These are phyloP conservation scores for Carex pumila DNA, from an alignment of 176 grass and related monocot genomes.

Conservation along the genomic window DNA sequence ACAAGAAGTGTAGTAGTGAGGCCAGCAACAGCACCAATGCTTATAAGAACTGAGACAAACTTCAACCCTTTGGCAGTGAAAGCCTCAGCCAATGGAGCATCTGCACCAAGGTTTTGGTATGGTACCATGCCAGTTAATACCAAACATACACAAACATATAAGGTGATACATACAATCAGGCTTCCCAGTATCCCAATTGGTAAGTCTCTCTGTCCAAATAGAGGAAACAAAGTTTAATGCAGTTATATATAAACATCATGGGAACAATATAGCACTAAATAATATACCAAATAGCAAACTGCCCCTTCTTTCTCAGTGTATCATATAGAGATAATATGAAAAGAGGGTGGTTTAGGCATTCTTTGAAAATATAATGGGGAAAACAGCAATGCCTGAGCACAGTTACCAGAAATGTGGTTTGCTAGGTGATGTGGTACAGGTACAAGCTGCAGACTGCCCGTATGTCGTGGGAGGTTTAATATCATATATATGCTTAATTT, in stretches of 20 bases:
- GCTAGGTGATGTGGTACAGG: not conserved
- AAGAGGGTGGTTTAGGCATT: not conserved
- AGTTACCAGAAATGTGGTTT: not conserved
- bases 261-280: not conserved
- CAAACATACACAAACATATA: conserved; percentile 93
- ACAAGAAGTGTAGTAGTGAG: conserved; percentile 94
- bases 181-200: conserved; percentile 86
- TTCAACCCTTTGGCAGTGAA: conserved; percentile 85
- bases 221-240: conserved; percentile 22
- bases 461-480: not conserved
- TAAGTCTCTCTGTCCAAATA: conserved; percentile 60
- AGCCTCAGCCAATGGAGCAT: conserved; percentile 92
- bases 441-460: not conserved
- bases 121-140: conserved; percentile 99
- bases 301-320: not conserved
- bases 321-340: not conserved
- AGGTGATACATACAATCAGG: conserved; percentile 59
- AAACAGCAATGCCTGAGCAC: not conserved
- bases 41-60: conserved; percentile 81
- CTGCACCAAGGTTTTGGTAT: conserved; percentile 69
- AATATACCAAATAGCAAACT: not conserved
- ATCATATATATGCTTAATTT: not conserved
- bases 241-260: not conserved
- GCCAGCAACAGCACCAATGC: conserved; percentile 84
- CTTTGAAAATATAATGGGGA: not conserved